These are phyloP conservation scores for Epithele typhae DNA, from an alignment of 768 basidiomycete genomes.

Conservation along the genomic window DNA sequence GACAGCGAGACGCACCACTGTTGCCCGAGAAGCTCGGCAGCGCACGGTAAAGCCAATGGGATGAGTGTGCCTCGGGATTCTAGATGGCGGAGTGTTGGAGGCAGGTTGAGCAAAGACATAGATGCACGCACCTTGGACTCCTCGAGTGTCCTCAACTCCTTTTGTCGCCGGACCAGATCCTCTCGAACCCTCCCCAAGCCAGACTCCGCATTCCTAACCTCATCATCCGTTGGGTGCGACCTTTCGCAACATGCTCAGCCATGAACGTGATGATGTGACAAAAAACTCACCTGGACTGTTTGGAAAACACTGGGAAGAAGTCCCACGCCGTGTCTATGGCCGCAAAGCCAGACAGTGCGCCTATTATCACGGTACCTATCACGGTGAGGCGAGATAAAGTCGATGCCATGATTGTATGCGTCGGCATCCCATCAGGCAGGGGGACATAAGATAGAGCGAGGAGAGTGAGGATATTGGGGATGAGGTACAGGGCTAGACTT, in stretches of 20 bases:
- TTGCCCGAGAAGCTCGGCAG: constrained; percentile 47
- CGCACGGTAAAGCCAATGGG: constrained; percentile 46
- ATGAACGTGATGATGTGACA: no score
- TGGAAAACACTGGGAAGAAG: constrained; percentile 43
- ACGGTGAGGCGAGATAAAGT: constrained; percentile 63
- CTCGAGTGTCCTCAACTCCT: constrained; percentile 30
- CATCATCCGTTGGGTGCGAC: constrained; percentile 41
- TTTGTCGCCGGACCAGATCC: constrained; percentile 44
- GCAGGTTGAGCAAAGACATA: no score
- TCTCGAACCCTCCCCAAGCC: constrained; percentile 55
- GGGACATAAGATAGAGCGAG: constrained; percentile 64
- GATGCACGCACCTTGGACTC: constrained; percentile 25
- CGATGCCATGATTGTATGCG: constrained; percentile 37
- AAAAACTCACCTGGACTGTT: constrained; percentile 23
- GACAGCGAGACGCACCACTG: constrained; percentile 23
- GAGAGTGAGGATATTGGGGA: constrained; percentile 42
- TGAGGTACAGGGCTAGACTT: constrained; percentile 37
- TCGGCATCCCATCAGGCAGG: constrained; percentile 41
- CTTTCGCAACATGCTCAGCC: not conserved
- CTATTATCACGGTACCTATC: constrained; percentile 75
- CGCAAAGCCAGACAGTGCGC: constrained; percentile 75
- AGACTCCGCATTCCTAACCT: constrained; percentile 52
- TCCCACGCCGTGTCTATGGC: constrained; percentile 66
- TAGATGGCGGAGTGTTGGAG: no score
- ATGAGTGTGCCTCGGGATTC: constrained; percentile 11